phyloP scores from a whole-genome alignment of 306 rosid species.

The Ziziphus jujuba region DNA sequence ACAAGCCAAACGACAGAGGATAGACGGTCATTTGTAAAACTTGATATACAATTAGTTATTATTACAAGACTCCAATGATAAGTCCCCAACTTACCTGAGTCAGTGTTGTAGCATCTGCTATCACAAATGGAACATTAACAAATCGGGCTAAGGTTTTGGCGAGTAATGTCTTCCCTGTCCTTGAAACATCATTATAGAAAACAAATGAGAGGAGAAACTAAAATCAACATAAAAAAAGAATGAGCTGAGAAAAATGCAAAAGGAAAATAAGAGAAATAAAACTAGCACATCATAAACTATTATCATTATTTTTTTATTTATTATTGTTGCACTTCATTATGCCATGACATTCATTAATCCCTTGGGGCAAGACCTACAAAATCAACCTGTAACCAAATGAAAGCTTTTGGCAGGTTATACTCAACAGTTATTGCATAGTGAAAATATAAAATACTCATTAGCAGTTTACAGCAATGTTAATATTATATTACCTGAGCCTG shows the following conservation, averaged over 20 bases:
- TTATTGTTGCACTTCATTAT: too few species aligned
- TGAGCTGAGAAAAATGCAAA: background rate
- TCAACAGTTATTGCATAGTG: background rate
- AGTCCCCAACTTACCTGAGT: slow-evolving; percentile 76
- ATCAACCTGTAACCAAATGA: too few species aligned
- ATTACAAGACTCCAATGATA: slow-evolving; percentile 25
- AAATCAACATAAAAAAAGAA: slow-evolving; percentile 5
- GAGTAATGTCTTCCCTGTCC: slow-evolving; percentile 99
- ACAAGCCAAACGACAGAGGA: too few species aligned
- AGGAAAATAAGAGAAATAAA: background rate
- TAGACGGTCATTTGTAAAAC: background rate
- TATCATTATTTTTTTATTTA: too few species aligned
- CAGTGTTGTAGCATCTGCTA: slow-evolving; percentile 95
- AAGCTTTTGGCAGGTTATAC: background rate
- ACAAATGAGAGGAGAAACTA: slow-evolving; percentile 57
- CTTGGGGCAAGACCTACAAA: too few species aligned
- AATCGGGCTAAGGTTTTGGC: slow-evolving; percentile 98
- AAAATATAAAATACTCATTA: background rate
- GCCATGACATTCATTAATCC: too few species aligned
- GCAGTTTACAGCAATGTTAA: slow-evolving; percentile 12
- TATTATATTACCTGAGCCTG: slow-evolving; percentile 85
- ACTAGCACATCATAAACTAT: background rate
- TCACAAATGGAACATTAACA: slow-evolving; percentile 97
- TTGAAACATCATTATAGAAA: slow-evolving; percentile 66
- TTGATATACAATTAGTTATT: background rate